These are phyloP conservation scores for Sideroxylon spinosum DNA, from an alignment of 179 eudicot species.

Conservation along the genomic window DNA sequence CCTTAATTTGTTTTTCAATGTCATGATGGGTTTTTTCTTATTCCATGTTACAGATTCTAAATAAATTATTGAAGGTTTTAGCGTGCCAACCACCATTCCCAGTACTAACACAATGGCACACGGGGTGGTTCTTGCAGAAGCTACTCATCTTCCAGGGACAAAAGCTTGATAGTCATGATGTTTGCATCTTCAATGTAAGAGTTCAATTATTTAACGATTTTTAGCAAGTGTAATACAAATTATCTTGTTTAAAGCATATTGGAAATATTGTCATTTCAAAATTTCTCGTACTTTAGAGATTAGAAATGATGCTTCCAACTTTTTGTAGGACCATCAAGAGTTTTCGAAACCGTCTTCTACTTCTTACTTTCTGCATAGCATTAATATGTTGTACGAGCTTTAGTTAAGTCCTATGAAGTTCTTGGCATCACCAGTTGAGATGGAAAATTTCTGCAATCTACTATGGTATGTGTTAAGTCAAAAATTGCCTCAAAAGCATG, in stretches of 20 bases:
- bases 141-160: conserved; percentile 35
- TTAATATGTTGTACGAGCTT: not conserved
- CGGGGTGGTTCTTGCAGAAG: conserved; percentile 48
- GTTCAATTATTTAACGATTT: conserved; percentile 27
- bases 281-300: too few species aligned
- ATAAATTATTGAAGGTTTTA: conserved; percentile 38
- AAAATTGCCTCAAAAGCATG: too few species aligned
- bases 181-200: conserved; percentile 38
- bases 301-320: not conserved
- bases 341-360: not conserved
- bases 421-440: too few species aligned
- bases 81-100: conserved; percentile 33
- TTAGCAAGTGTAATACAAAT: not conserved
- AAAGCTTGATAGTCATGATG: conserved; percentile 32
- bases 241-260: not conserved
- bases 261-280: not conserved
- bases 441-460: too few species aligned
- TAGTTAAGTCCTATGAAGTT: not conserved
- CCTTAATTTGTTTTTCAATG: not conserved
- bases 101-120: conserved; percentile 38
- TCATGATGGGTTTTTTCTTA: conserved; percentile 16
- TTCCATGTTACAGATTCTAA: conserved; percentile 35
- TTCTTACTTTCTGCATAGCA: not conserved
- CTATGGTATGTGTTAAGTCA: too few species aligned
- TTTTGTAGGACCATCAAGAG: not conserved